Base-by-base conservation (phyloP, 441 rosid species). In the Gossypium trilobum region DNA sequence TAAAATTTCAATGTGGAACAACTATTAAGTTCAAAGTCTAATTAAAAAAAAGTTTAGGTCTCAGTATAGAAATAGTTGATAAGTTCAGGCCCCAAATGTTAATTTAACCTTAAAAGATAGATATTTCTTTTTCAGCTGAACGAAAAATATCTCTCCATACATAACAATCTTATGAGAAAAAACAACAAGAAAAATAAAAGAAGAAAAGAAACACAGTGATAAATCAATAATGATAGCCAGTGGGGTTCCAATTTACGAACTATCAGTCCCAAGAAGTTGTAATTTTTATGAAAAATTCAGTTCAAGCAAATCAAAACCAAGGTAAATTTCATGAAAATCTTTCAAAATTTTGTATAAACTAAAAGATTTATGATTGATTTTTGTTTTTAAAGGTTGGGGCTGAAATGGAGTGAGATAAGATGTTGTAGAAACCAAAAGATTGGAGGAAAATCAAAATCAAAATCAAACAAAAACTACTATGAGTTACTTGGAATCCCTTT, bases 401-500 rank as follows among this genome's bases (percentile, higher is more conserved):
- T 46, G 52, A 79, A 52, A 63, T 64, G 71, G n/a, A 72, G 52
- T 29, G 68, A 25, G 51, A 74, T 82, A 58, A 82, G 79, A 17
- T 81, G 87, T 39, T 71, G 79, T 67, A 55, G 0, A 9, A 55
- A 0, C n/a, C 16, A 19, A 73, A 79, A 39, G 48, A 60, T 17
- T 17, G 69, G 39, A 23, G 70, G 19, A 29, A 59, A 73, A 70
- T 58, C 65, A 6, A 76, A 58, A 64, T 66, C 65, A 10, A 76
- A 60, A 63, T 65, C 66, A 44, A 61, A 77, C 60, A 74, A 77
- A 82, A 80, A 81, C 75, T 81, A 85, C 82, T 85, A 87, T 59
- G 87, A 85, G 62, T 74, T 88, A 78, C 79, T 88, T 0, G 87
- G 89, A 52, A 84, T 89, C 64, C 39, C 88, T 23, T 77, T 71